phyloP scores from a whole-genome alignment of 2,329 filamentous ascomycete genomes.

The Aspergillus awamori region DNA sequence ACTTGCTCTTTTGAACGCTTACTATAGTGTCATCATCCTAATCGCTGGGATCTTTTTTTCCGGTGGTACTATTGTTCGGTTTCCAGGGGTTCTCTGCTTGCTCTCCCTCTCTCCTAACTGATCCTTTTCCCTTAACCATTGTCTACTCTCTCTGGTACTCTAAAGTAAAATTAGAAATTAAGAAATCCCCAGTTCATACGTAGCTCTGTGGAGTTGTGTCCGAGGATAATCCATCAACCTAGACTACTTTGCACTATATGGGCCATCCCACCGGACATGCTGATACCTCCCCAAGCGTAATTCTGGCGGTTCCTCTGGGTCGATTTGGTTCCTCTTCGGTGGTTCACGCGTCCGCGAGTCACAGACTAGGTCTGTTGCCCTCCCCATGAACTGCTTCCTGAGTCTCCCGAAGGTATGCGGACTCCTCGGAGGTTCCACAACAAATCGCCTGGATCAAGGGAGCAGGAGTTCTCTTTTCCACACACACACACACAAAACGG shows the following conservation, averaged over 20 bases:
- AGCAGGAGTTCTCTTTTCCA: neutral
- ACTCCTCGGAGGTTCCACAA: slow-evolving; percentile 10
- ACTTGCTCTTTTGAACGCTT: neutral
- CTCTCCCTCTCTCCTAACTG: neutral
- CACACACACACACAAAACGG: neutral
- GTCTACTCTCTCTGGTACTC: too few relatives aligned
- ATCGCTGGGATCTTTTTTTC: neutral
- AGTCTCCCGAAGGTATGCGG: neutral
- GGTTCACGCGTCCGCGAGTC: slow-evolving; percentile 1
- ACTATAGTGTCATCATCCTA: slow-evolving; percentile 2
- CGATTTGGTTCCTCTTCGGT: slow-evolving; percentile 1
- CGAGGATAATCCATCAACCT: neutral
- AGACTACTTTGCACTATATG: neutral
- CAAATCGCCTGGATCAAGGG: slow-evolving; percentile 8
- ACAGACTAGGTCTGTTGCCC: slow-evolving; percentile 6
- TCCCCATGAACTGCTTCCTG: neutral
- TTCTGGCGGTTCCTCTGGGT: neutral
- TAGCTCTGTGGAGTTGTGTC: neutral
- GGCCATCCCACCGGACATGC: neutral
- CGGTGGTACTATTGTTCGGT: neutral
- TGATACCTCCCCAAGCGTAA: neutral
- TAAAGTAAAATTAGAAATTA: too few relatives aligned
- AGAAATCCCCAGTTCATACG: neutral
- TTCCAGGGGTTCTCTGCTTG: neutral
- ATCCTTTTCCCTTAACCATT: neutral